Evolutionary conservation across 768 basidiomycete genomes (phyloP).

Genomic region (Xanthoconium stramineum): DNA sequence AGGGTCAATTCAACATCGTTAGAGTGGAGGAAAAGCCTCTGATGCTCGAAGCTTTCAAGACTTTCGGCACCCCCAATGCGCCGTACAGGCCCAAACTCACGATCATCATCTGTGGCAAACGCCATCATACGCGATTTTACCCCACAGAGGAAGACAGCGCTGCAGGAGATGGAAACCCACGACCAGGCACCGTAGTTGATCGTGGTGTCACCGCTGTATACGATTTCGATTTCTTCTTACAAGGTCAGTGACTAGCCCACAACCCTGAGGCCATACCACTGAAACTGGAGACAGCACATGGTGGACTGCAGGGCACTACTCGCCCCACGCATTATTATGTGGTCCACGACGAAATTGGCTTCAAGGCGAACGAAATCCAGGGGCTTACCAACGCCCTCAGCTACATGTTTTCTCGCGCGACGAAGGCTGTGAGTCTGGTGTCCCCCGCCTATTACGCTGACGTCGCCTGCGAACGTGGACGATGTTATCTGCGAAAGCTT

Average conservation of each 20-base stretch:
- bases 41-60: conserved; percentile 41
- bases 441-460: conserved; percentile 43
- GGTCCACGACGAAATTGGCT: conserved; percentile 50
- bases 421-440: conserved; percentile 40
- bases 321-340: conserved; percentile 56
- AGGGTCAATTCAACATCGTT: conserved; percentile 51
- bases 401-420: conserved; percentile 60
- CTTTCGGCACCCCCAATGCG: conserved; percentile 34
- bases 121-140: conserved; percentile 57
- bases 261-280: not conserved
- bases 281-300: conserved; percentile 32
- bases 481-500: conserved; percentile 50
- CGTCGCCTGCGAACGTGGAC: conserved; percentile 51
- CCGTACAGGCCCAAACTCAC: conserved; percentile 47
- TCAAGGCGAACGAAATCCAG: conserved; percentile 50
- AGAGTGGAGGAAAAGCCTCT: conserved; percentile 41
- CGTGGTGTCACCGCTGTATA: conserved; percentile 53
- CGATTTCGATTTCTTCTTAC: conserved; percentile 54
- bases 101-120: conserved; percentile 55
- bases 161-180: conserved; percentile 48
- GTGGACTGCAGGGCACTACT: conserved; percentile 47
- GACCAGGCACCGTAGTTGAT: conserved; percentile 53
- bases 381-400: conserved; percentile 51
- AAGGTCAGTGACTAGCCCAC: conserved; percentile 31
- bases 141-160: conserved; percentile 43